Evolutionary conservation across 345 rosid genomes (phyloP), one percentile per base, ranked within the genome.

Genomic region (Fremontodendron californicum): DNA sequence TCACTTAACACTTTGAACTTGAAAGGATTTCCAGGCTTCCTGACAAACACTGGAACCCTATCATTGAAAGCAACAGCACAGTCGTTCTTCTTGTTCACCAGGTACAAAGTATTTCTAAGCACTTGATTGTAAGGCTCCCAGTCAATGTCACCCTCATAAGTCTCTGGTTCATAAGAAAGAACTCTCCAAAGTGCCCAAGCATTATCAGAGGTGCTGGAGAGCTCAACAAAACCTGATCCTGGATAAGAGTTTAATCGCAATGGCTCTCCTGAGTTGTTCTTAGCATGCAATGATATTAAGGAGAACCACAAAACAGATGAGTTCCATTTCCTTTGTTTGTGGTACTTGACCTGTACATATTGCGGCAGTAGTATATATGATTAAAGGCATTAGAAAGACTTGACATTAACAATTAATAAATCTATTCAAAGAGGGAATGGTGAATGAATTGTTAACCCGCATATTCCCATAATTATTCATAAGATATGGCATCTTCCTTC

Each of bases 1-100:
- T 86, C 86, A 72, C 75, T 85, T 73, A 94, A 87, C 62, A 89
- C 87, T 89, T 91, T 93, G 65, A 94, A 88, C 88, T 94, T 94
- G 87, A 94, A 89, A 54, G 90, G 94, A 87, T 89, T 91, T 87
- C 98, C 98, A 78, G 98, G 97, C 88, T 87, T 94, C 81, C 81
- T 82, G 55, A 94, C 93, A 88, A 93, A 94, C 85, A 89, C 89
- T 63, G 98, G 97, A 77, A 87, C 66, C 70, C 89, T 96, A 84
- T 91, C 89, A 74, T 84, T 62, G 81, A 91, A 87, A 78, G 97
- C 95, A 86, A 94, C 85, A 82, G 87, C 95, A 81, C 85, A 87
- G 66, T 84, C 93, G 85, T 86, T 90, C 90, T 91, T 94, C 87
- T 90, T 90, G 74, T 93, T 94, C 51, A 91, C 87, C 75, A 94